Base-by-base conservation (phyloP, 345 rosid species). In the Isatis tinctoria region DNA sequence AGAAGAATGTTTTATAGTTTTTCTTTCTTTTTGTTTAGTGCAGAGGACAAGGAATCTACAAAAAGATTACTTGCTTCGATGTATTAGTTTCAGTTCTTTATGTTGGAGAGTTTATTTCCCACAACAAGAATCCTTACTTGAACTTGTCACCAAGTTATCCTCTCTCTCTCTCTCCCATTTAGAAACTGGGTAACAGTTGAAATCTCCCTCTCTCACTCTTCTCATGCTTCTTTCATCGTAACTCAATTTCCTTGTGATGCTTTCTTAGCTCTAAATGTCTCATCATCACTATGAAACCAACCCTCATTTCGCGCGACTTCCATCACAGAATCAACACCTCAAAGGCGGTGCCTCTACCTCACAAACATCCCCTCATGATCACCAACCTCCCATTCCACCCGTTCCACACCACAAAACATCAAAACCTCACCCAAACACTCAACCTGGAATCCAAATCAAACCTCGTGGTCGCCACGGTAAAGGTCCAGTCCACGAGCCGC, bases 11-110 rank as follows among this genome's bases (percentile, higher is more conserved):
- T 67, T 51, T 28, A 6, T 63, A 52, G 43, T 27, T 26, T 48
- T n/a, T 45, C 45, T 45, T 59, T 58, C 10, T 59, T 26, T 52
- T 63, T 53, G 17, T 20, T n/a, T 28, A 74, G 22, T 24, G 37
- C 69, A 67, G 11, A 78, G 35, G 75, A 68, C 70, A 52, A 78
- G 20, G 78, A 68, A 78, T 78, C 75, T 61, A 22, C 41, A 63
- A 57, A 69, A 68, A 63, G 88, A 88, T 88, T 82, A 83, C 90
- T 90, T 90, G 86, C 92, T 83, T 84, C 88, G 36, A 41, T 1
- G 62, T 45, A 67, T 82, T 27, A 56, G 77, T 75, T 74, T 74
- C 74, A 78, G 79, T 45, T 80, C 65, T 63, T 56, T 59, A 57
- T 45, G 73, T 49, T 69, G 27, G 27, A 40, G 14, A 60, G 60